Evolutionary conservation across 768 basidiomycete genomes (phyloP).

Genomic region (Termitomyces sp.): DNA sequence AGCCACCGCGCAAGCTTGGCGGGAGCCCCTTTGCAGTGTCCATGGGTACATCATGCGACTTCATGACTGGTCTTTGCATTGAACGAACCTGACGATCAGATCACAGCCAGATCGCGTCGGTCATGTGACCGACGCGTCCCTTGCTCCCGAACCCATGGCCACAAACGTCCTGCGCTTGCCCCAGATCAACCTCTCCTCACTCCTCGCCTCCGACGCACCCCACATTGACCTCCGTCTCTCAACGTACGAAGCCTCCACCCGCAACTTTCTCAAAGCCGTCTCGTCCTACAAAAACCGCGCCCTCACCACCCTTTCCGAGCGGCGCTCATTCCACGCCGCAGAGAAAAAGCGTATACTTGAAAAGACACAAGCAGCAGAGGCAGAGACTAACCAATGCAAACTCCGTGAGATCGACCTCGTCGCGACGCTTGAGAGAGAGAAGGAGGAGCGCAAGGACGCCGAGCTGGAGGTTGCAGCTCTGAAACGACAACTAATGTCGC

Average conservation of each 20-base stretch:
- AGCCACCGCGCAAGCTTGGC: constrained; percentile 8
- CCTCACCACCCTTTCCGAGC: constrained; percentile 62
- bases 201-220: constrained; percentile 52
- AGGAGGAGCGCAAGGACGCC: constrained; percentile 67
- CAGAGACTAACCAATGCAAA: constrained; percentile 72
- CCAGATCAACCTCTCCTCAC: constrained; percentile 56
- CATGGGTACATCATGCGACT: constrained; percentile 52
- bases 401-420: constrained; percentile 75
- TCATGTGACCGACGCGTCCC: constrained; percentile 15
- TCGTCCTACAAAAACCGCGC: constrained; percentile 69
- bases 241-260: constrained; percentile 59
- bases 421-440: constrained; percentile 66
- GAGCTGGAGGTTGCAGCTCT: constrained; percentile 56
- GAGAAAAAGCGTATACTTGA: constrained; percentile 64
- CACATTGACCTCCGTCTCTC: constrained; percentile 60
- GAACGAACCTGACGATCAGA: background rate
- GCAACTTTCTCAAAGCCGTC: constrained; percentile 70
- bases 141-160: background rate
- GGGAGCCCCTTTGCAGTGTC: constrained; percentile 66
- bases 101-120: constrained; percentile 8
- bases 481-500: constrained; percentile 60
- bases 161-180: constrained; percentile 31
- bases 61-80: constrained; percentile 1
- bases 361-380: constrained; percentile 55
- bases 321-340: constrained; percentile 53